Evolutionary conservation across 305 asterid genomes (phyloP).

Genomic region (Solanum hybrid): DNA sequence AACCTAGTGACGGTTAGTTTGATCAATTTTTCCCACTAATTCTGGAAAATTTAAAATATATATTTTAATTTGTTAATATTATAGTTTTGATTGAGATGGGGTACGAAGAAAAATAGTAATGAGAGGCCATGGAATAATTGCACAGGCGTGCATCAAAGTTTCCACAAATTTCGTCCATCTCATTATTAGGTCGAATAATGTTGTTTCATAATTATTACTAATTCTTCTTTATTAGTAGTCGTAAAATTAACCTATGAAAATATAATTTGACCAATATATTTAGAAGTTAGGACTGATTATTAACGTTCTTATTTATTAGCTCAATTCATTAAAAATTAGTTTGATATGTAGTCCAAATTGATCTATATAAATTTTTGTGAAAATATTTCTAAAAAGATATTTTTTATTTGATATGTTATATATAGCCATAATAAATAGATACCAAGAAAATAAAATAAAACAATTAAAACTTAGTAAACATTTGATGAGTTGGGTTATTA

Average conservation of each 20-base stretch:
- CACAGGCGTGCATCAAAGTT: slow-evolving; percentile 39
- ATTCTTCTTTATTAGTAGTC: not conserved
- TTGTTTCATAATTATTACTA: slow-evolving; percentile 28
- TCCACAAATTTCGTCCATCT: slow-evolving; percentile 38
- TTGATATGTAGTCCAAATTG: not conserved
- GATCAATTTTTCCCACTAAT: not conserved
- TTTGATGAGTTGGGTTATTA: not conserved
- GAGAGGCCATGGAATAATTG: slow-evolving; percentile 2
- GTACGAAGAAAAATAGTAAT: not conserved
- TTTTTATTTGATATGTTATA: not conserved
- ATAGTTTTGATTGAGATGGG: not conserved
- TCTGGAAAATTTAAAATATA: not conserved
- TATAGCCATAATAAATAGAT: not conserved
- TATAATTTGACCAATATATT: not conserved
- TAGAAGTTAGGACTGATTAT: not conserved
- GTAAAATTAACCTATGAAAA: not conserved
- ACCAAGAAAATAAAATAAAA: no score
- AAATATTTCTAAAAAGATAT: not conserved
- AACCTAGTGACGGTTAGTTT: not conserved
- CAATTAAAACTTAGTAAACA: not conserved
- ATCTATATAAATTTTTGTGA: not conserved
- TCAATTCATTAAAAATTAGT: not conserved
- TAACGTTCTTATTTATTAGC: not conserved
- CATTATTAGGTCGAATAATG: slow-evolving; percentile 41
- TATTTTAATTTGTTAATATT: not conserved